Percentiles rank a stretch among this genome's conserved stretches.
Evolutionary conservation across 148 eudicot species (phyloP).

Genomic region (Suaeda aralocaspica): DNA sequence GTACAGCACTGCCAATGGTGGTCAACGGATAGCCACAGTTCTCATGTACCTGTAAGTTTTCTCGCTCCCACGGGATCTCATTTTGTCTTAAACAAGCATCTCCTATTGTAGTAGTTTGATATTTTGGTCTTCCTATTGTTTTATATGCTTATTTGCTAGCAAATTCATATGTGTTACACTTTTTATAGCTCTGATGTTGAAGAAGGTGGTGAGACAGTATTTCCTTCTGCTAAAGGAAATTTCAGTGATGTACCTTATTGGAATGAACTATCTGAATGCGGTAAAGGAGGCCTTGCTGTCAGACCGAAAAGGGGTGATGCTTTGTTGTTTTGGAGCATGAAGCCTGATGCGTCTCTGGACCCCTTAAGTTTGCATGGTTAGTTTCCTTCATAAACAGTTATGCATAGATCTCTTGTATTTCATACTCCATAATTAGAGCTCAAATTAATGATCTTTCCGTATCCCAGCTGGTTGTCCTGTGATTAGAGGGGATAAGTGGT

Average conservation of each 20-base stretch:
- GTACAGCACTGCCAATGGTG: conserved; percentile 71
- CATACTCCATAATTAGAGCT: background rate
- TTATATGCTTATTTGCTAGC: background rate
- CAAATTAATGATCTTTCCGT: background rate
- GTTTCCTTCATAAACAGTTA: conserved; percentile 17
- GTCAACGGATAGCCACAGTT: conserved; percentile 91
- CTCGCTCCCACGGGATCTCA: background rate
- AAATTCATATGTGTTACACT: background rate
- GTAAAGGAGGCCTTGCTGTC: conserved; percentile 77
- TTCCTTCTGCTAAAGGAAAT: conserved; percentile 81
- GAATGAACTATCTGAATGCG: conserved; percentile 90
- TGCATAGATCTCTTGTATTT: background rate
- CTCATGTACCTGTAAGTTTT: conserved; percentile 91
- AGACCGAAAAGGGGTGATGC: conserved; percentile 93
- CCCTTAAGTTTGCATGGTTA: conserved; percentile 90
- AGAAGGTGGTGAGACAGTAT: conserved; percentile 95
- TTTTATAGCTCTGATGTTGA: conserved; percentile 82
- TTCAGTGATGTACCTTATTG: conserved; percentile 69
- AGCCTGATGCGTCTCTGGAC: conserved; percentile 82
- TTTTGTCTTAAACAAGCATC: background rate
- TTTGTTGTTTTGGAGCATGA: conserved; percentile 96
- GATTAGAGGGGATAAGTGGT: conserved; percentile 79
- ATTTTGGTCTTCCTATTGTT: background rate
- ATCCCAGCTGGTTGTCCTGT: conserved; percentile 72
- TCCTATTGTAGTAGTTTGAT: background rate